A percentile compares a stretch with the other conserved stretches of the same genome.
These are phyloP conservation scores for Metschnikowia chrysomelidarum DNA, from an alignment of 805 yeast species.

Conservation along the genomic window DNA sequence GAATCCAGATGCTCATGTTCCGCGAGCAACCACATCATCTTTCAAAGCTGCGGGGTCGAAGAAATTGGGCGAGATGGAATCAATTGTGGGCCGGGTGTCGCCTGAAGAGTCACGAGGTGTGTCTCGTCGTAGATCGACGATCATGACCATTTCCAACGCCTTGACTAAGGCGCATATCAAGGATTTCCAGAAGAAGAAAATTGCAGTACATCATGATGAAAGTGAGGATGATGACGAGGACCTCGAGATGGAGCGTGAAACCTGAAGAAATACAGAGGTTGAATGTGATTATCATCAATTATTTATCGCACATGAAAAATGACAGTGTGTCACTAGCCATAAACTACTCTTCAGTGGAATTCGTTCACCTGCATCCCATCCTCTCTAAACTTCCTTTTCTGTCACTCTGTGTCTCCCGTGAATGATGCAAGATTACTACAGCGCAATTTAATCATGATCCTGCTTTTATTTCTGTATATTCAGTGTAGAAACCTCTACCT, in stretches of 20 bases:
- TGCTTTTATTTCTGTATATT: neutral
- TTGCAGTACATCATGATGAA: slow-evolving; percentile 26
- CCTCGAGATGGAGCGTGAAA: slow-evolving; percentile 6
- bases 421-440: neutral
- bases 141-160: slow-evolving; percentile 49
- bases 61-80: slow-evolving; percentile 3
- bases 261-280: too few species aligned
- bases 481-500: too few species aligned
- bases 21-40: slow-evolving; percentile 8
- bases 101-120: slow-evolving; percentile 6
- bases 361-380: too few species aligned
- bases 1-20: neutral
- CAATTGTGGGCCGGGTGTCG: slow-evolving; percentile 4
- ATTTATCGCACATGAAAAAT: too few species aligned
- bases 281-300: too few species aligned
- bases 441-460: neutral
- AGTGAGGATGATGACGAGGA: slow-evolving; percentile 38
- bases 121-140: slow-evolving; percentile 29
- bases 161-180: slow-evolving; percentile 77
- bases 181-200: slow-evolving; percentile 73
- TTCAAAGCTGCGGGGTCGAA: slow-evolving; percentile 1
- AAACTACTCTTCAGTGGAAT: neutral
- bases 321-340: neutral
- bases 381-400: too few species aligned
- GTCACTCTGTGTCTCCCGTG: too few species aligned